phyloP scores from a whole-genome alignment of 371 early-diverging fungal genomes.

The Apophysomyces elegans region DNA sequence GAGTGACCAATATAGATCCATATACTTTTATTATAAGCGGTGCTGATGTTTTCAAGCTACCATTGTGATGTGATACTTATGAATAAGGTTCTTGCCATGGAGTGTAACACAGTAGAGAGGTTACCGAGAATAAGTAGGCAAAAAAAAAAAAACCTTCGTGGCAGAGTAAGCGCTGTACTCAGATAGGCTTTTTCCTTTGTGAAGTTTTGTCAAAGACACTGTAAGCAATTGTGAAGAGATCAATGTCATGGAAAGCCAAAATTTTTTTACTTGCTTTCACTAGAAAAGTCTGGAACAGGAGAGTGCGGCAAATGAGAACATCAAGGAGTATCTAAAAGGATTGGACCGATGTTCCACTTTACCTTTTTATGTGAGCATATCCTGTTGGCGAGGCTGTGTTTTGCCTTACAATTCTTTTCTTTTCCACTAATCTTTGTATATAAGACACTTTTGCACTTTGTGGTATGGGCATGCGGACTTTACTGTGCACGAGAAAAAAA shows the following conservation, averaged over 20 bases:
- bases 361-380: background rate
- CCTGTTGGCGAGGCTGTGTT: too few species aligned
- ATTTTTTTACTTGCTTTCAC: background rate
- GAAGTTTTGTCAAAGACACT: too few species aligned
- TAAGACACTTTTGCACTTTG: background rate
- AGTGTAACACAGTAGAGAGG: too few species aligned
- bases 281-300: constrained; percentile 1
- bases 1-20: background rate
- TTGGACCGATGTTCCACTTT: background rate
- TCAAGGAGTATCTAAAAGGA: background rate
- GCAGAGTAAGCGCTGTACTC: too few species aligned
- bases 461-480: background rate
- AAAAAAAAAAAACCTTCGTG: too few species aligned
- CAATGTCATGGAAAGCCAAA: background rate
- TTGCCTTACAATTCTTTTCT: background rate
- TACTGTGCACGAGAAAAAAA: constrained; percentile 4
- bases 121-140: too few species aligned
- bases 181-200: too few species aligned
- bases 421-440: too few species aligned
- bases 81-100: too few species aligned
- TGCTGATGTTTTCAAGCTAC: too few species aligned
- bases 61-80: too few species aligned
- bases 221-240: too few species aligned
- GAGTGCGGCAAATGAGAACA: background rate
- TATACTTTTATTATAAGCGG: background rate